Evolutionary conservation across 805 yeast species (phyloP).

Genomic region (Sugiyamaella chiloensis): DNA sequence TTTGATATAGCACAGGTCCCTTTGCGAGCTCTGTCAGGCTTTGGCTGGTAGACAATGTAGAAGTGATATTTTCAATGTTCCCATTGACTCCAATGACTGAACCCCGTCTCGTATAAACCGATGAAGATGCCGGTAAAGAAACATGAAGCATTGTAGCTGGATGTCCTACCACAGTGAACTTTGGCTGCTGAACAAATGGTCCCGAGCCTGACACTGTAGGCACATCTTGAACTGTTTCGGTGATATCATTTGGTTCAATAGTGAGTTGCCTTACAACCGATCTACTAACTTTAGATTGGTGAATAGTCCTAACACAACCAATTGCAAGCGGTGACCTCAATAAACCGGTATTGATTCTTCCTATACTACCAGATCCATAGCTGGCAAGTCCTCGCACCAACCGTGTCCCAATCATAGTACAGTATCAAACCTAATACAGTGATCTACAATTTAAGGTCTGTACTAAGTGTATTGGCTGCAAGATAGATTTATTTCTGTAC

Average conservation of each 20-base stretch:
- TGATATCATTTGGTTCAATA: constrained; percentile 12
- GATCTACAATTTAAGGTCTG: too few species aligned
- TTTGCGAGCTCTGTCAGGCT: constrained; percentile 25
- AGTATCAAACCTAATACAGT: too few species aligned
- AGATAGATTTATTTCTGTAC: too few species aligned
- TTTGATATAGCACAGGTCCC: constrained; percentile 35
- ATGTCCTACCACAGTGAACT: constrained; percentile 41
- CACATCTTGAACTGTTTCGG: constrained; percentile 19
- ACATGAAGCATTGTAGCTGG: constrained; percentile 43
- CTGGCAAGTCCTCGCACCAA: too few species aligned
- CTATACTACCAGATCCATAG: too few species aligned
- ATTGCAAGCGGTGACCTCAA: too few species aligned
- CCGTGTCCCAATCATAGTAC: too few species aligned
- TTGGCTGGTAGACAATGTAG: constrained; percentile 25
- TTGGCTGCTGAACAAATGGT: constrained; percentile 42
- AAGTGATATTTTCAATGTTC: constrained; percentile 30
- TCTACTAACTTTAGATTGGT: too few species aligned
- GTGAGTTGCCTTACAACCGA: not conserved
- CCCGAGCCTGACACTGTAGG: constrained; percentile 41
- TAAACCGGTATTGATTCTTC: too few species aligned
- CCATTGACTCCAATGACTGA: constrained; percentile 46
- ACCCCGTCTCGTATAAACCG: constrained; percentile 42
- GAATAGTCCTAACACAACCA: too few species aligned
- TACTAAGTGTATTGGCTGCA: too few species aligned
- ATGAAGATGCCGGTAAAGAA: constrained; percentile 42